Evolutionary conservation across 148 eudicot genomes (phyloP), one percentile per base, ranked within the genome.

Genomic region (Heliamphora exappendiculata): DNA sequence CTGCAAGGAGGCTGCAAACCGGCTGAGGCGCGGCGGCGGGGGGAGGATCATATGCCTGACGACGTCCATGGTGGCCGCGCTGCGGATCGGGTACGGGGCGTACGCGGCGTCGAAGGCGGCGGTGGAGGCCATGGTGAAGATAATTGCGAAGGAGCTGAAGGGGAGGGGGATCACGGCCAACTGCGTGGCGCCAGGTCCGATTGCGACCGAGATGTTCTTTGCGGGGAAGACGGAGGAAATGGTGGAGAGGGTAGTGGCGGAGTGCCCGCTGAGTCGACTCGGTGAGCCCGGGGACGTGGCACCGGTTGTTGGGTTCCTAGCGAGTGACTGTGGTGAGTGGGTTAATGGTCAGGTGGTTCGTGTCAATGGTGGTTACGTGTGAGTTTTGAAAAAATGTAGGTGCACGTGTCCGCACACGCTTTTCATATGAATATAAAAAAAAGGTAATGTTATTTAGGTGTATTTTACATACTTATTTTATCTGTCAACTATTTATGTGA

Each of bases 91-190:
- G 12, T 79, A 39, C 53, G 78, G 74, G 54, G 85, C 87, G 3
- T 85, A 85, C 64, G 19, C 81, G 34, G 81, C 79, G 37, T 82
- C 85, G 13, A 85, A 85, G 47, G 87, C 85, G n/a, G 87, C 85
- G 19, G 83, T 85, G 75, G 85, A 85, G 79, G 72, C 87, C 8
- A 85, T 85, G 87, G 79, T 79, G 75, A 85, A 85, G 79, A 70
- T 79, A 9, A n/a, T 82, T 20, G 87, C 87, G 39, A 85, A 85
- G 78, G 87, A 85, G 77, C 75, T 85, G 70, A 85, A 76, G 57
- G 87, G 87, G 45, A 82, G 79, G 41, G 77, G 83, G 51, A 85
- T 85, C 22, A 82, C 85, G 2, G 87, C 75, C 50, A 85, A 85
- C 22, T 77, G 81, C 24, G 87, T 79, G 47, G 87, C 87, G 37